Evolutionary conservation across 208 protist genomes (phyloP).

Genomic region (Leishmania arabica): DNA sequence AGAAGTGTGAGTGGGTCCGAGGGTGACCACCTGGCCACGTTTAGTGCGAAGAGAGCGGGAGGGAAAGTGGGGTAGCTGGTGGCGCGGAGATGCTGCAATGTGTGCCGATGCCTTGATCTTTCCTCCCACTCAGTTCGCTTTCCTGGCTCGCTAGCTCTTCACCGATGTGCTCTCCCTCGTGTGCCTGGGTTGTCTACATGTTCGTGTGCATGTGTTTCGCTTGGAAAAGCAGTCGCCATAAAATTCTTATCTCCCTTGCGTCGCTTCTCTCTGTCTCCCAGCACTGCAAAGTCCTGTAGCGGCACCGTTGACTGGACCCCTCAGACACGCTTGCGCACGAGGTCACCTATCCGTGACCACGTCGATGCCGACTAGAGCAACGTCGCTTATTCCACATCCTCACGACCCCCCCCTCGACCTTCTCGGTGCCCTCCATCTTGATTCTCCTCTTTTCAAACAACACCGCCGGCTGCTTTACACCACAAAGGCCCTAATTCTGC

Average conservation of each 20-base stretch:
- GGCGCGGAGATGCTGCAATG: neutral
- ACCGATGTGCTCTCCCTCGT: neutral
- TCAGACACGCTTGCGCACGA: neutral
- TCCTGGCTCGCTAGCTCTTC: neutral
- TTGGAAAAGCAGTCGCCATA: neutral
- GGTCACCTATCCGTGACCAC: neutral
- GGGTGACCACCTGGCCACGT: neutral
- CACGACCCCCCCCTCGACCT: neutral
- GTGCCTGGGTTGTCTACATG: neutral
- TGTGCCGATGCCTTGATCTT: neutral
- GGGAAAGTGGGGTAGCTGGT: neutral
- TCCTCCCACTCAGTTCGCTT: neutral
- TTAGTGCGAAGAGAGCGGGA: neutral
- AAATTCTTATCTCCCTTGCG: neutral
- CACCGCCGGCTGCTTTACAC: no score
- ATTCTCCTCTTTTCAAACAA: neutral
- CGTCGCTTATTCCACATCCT: neutral
- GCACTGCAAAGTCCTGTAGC: neutral
- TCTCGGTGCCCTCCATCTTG: neutral
- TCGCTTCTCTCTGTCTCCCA: neutral
- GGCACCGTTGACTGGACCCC: neutral
- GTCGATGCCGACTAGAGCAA: neutral
- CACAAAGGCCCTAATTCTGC: neutral
- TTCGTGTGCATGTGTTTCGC: neutral
- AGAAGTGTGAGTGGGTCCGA: neutral